Base-by-base conservation (phyloP, 2,329 filamentous ascomycete genomes). In the Sporothrix curviconia region DNA sequence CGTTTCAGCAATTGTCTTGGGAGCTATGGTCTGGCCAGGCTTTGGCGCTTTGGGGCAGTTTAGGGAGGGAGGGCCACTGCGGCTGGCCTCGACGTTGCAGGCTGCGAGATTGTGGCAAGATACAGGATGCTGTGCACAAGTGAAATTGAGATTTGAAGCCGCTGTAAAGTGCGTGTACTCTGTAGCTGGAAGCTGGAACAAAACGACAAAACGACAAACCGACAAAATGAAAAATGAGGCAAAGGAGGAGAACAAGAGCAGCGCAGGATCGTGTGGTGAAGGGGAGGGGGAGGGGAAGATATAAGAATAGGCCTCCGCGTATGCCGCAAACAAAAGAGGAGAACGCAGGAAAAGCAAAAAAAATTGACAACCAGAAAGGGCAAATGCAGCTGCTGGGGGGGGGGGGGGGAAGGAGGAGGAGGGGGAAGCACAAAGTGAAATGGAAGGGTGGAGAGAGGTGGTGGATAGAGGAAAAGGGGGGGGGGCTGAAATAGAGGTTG, bases 391-490 rank as follows among this genome's bases (percentile, higher is more conserved):
- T 34, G 36, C 25, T 19, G 15, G 9, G 11, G 30, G 28, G 6
- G 54, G 19, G 36, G 44, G n/a, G 25, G 25, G 36, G 44, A n/a
- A 17, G 25, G 36, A 8, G 9, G 11, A 24, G 17, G 6, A 42
- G 30, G 36, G 44, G 24, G 25, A 17, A 22, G 7, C 44, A 28
- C n/a, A 50, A 56, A n/a, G 19, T 22, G 42, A 55, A 32, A 55
- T 55, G 34, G 53, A 43, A 40, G 43, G 52, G 52, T 46, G 52
- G 52, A 39, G 53, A 49, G 43, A 30, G 53, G 53, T 32, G 53
- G 43, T 37, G 40, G 19, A 49, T 40, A 28, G 32, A 43, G 15
- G 30, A 37, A 28, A n/a, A 44, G 53, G 19, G 34, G 34, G 37
- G 37, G 42, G 32, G 53, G 43, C 43, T 56, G 54, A 19, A 34